Conservation (phyloP, 305 asterid species). For the Nicotiana rustica region DNA sequence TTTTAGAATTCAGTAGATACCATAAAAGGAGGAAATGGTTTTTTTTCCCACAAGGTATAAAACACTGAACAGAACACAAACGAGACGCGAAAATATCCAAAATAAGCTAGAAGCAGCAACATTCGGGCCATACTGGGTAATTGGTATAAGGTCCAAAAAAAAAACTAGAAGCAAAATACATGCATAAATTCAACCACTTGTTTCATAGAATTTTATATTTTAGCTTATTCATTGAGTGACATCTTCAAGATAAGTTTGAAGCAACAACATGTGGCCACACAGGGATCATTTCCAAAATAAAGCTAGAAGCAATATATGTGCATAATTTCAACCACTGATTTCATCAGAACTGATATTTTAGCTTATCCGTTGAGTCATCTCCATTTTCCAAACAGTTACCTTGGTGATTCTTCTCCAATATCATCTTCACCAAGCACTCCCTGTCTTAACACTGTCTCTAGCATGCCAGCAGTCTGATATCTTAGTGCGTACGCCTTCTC, state of each 20-base stretch:
- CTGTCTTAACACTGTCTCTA: conserved; percentile 90
- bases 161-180: conserved; percentile 4
- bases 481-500: conserved; percentile 94
- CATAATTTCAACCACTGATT: neutral
- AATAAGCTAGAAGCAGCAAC: neutral
- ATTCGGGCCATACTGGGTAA: neutral
- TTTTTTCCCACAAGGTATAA: neutral
- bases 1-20: no score
- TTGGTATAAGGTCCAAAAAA: neutral
- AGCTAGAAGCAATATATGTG: neutral
- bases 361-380: neutral
- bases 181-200: neutral
- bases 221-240: neutral
- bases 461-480: conserved; percentile 96
- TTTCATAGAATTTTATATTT: neutral
- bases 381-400: conserved; percentile 44
- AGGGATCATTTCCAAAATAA: neutral
- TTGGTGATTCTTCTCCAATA: conserved; percentile 91
- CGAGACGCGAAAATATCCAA: neutral
- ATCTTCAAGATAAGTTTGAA: neutral
- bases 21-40: no score
- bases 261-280: neutral
- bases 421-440: conserved; percentile 99
- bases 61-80: neutral
- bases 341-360: neutral